Conservation (phyloP, 257 asterid genomes). For the Knoxia roxburghii region DNA sequence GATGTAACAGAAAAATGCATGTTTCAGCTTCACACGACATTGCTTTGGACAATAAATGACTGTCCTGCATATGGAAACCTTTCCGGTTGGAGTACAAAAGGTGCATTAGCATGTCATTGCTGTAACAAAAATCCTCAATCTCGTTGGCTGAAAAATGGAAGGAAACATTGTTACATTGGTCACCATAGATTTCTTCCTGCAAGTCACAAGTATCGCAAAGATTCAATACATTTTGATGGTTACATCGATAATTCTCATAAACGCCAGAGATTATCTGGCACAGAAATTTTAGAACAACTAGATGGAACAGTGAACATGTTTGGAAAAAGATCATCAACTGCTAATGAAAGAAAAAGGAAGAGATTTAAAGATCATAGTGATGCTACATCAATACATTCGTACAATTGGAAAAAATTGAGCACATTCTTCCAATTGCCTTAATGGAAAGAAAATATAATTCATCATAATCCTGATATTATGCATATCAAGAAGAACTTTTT, state of each 20-base stretch:
- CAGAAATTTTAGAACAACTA: too few species aligned
- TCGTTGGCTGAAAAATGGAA: too few species aligned
- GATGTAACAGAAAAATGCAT: background rate
- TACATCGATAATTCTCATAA: background rate
- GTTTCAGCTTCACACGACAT: background rate
- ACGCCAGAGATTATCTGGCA: background rate
- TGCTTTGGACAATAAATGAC: background rate
- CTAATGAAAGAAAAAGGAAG: background rate
- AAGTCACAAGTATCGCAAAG: background rate
- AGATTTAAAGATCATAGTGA: background rate
- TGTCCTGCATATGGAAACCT: background rate
- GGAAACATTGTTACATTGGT: too few species aligned
- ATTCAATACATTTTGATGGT: background rate
- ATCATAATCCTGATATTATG: constrained; percentile 2
- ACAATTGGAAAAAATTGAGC: background rate
- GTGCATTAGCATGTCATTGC: background rate
- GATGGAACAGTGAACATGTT: too few species aligned
- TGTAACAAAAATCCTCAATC: background rate
- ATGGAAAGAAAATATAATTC: background rate
- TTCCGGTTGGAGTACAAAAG: background rate
- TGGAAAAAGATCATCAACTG: background rate
- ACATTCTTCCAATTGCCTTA: background rate
- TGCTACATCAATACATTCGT: background rate
- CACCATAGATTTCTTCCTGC: background rate
- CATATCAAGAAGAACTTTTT: background rate